Conservation (phyloP, 768 basidiomycete species). For the Gautieria morchelliformis region DNA sequence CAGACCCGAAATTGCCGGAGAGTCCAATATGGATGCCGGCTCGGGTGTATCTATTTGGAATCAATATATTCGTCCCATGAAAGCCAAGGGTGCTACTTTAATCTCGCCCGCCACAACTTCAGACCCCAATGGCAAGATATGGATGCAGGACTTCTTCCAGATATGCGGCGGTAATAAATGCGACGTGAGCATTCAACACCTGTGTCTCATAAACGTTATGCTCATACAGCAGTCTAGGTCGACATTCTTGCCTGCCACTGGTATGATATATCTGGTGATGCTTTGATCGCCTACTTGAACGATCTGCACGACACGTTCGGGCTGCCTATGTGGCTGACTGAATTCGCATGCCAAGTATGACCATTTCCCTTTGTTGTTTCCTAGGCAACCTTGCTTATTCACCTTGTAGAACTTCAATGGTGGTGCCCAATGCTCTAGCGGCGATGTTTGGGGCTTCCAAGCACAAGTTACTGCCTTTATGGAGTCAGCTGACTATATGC, state of each 20-base stretch:
- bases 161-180: conserved; percentile 26
- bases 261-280: conserved; percentile 44
- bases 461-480: conserved; percentile 17
- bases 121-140: conserved; percentile 44
- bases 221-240: conserved; percentile 29
- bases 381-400: neutral
- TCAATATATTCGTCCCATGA: conserved; percentile 50
- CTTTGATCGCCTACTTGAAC: conserved; percentile 44
- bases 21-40: conserved; percentile 50
- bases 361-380: neutral
- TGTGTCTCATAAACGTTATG: neutral
- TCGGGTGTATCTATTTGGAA: conserved; percentile 49
- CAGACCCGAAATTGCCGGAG: conserved; percentile 59
- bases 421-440: conserved; percentile 29
- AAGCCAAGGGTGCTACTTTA: conserved; percentile 43
- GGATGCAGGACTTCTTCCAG: conserved; percentile 53
- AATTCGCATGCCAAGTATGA: conserved; percentile 58
- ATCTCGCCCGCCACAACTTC: conserved; percentile 63
- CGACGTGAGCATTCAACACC: conserved; percentile 31
- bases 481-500: conserved; percentile 32
- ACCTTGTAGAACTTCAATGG: conserved; percentile 43
- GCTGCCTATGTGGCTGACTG: conserved; percentile 49
- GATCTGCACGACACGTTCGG: conserved; percentile 35
- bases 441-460: conserved; percentile 43
- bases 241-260: conserved; percentile 54